Base-by-base conservation (phyloP, 768 basidiomycete genomes). In the Russula emetica region DNA sequence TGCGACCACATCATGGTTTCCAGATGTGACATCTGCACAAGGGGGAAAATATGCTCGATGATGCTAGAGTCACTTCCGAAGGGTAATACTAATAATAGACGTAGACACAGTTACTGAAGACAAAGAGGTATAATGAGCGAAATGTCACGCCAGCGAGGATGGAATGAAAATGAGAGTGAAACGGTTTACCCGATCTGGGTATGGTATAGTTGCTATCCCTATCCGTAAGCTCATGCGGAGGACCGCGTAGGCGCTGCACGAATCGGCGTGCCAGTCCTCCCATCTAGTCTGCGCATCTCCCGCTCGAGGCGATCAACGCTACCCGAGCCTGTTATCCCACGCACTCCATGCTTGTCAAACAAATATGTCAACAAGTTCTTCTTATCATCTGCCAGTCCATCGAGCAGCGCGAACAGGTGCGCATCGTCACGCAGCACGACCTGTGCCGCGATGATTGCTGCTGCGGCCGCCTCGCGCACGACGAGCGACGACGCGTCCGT, bases 331-430 rank as follows among this genome's bases (percentile, higher is more conserved):
- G 44, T 52, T 36, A 63, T 69, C 24, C 71, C 88, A 24, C 92
- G 79, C 11, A 82, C 88, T 36, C 86, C 86, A 70, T 93, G 89
- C 73, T 93, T 94, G 73, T 93, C 92, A 67, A 94, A 94, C 61
- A 92, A 78, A 68, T 94, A 94, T 1, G 92, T 92, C 55, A 94
- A 77, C 20, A 94, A 78, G 71, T 94, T 93, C 79, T 92, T 93
- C 80, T 94, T 92, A 70, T 91, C 90, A 64, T 92, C 88, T n/a
- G 90, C 85, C 47, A 94, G 78, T 6, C 88, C 89, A 62, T 91
- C 89, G 51, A 94, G 76, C 20, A 94, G 82, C 42, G 83, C 78
- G 69, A 94, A 94, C 1, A 94, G 78, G 67, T 92, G 90, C 0
- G 85, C 85, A 71, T 94, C 92, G 70, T 94, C 92, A 28, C 85